Evolutionary conservation across 495 filamentous ascomycete genomes (phyloP).

Genomic region (Alectoria sarmentosa): DNA sequence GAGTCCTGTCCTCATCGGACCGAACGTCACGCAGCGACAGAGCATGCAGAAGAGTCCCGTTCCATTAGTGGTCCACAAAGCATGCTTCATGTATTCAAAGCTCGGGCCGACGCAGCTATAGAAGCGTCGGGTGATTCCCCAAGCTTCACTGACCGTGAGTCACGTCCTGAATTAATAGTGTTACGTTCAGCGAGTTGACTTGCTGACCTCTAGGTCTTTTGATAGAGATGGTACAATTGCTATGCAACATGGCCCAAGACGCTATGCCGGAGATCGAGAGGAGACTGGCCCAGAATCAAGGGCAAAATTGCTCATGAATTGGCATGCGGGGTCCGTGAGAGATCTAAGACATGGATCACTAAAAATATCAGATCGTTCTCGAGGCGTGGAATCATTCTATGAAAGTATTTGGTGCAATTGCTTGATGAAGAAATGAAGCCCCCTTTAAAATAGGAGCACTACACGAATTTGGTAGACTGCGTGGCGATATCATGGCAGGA

Average conservation of each 20-base stretch:
- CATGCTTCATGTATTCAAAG: conserved; percentile 15
- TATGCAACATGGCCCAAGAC: conserved; percentile 18
- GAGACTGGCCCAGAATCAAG: conserved; percentile 14
- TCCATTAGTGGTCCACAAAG: conserved; percentile 10
- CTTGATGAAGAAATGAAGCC: too few species aligned
- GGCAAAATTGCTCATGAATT: background rate
- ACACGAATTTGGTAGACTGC: too few species aligned
- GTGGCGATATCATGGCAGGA: too few species aligned
- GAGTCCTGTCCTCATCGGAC: background rate
- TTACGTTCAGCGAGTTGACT: background rate
- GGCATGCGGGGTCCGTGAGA: background rate
- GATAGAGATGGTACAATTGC: conserved; percentile 17
- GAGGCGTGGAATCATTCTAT: too few species aligned
- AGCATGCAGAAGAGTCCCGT: background rate
- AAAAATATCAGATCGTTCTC: too few species aligned
- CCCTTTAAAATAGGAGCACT: too few species aligned
- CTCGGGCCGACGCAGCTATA: conserved; percentile 10
- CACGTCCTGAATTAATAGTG: background rate
- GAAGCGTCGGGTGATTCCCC: conserved; percentile 8
- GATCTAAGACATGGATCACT: background rate
- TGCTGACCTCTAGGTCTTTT: conserved; percentile 4
- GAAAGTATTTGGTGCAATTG: too few species aligned
- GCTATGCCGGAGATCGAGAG: conserved; percentile 18
- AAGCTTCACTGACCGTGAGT: conserved; percentile 14
- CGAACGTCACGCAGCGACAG: background rate